Evolutionary conservation across 805 yeast genomes (phyloP).

Genomic region (Cyberlindnera samutprakarnensis): DNA sequence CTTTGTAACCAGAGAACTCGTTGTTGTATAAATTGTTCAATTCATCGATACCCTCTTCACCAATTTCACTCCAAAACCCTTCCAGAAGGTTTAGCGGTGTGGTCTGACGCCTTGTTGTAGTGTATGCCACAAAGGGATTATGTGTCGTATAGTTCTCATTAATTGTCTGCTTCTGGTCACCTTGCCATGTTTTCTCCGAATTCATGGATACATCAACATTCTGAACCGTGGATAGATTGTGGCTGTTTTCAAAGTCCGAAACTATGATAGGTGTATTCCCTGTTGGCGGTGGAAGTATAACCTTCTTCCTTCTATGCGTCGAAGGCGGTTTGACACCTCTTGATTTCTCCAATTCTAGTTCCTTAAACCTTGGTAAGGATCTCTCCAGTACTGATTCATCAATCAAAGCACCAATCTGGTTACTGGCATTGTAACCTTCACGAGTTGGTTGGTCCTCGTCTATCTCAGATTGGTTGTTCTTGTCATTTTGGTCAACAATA

Average conservation of each 20-base stretch:
- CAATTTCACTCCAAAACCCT: slow-evolving; percentile 22
- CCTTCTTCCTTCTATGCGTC: neutral
- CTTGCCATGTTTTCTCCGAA: neutral
- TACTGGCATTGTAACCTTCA: slow-evolving; percentile 10
- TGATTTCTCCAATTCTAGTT: slow-evolving; percentile 5
- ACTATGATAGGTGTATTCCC: neutral
- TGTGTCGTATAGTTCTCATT: neutral
- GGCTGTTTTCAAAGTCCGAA: neutral
- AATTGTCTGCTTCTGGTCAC: neutral
- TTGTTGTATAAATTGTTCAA: slow-evolving; percentile 21
- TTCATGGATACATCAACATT: neutral
- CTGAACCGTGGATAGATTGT: neutral
- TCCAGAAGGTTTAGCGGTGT: slow-evolving; percentile 17
- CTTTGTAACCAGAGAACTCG: slow-evolving; percentile 22
- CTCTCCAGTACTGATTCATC: slow-evolving; percentile 10
- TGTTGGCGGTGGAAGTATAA: slow-evolving; percentile 1
- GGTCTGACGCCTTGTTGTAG: slow-evolving; percentile 1
- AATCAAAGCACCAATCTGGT: slow-evolving; percentile 17
- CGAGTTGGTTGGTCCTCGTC: neutral
- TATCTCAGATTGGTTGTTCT: slow-evolving; percentile 6
- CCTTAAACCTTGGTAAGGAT: slow-evolving; percentile 11
- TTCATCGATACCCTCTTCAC: slow-evolving; percentile 21
- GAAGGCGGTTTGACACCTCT: neutral
- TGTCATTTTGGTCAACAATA: slow-evolving; percentile 15
- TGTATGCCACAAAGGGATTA: neutral